These are phyloP conservation scores for Prillingera fragicola DNA, from an alignment of 1,284 basidiomycete genomes.

Conservation along the genomic window DNA sequence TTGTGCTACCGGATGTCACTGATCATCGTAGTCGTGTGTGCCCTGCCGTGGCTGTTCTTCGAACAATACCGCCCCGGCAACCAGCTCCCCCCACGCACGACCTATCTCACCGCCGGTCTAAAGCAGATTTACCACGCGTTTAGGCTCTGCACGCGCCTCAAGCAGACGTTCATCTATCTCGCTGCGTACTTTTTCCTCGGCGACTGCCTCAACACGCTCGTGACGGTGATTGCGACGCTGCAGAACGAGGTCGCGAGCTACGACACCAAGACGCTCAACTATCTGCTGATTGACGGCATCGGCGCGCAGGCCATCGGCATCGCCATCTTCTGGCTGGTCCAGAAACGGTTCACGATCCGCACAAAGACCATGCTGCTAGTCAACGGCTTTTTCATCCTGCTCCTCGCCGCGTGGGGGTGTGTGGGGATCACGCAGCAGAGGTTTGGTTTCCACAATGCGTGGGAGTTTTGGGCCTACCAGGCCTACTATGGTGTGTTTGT, in stretches of 20 bases:
- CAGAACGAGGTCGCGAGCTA: slow-evolving; percentile 60
- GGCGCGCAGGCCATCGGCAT: slow-evolving; percentile 56
- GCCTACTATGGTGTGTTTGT: slow-evolving; percentile 59
- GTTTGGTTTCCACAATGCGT: slow-evolving; percentile 23
- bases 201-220: slow-evolving; percentile 56
- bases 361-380: slow-evolving; percentile 59
- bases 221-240: slow-evolving; percentile 67
- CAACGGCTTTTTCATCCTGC: slow-evolving; percentile 40
- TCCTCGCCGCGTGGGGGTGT: slow-evolving; percentile 42
- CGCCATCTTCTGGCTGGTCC: slow-evolving; percentile 70
- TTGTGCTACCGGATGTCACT: slow-evolving; percentile 50
- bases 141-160: slow-evolving; percentile 61
- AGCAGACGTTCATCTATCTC: slow-evolving; percentile 54
- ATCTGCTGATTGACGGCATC: slow-evolving; percentile 68
- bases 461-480: slow-evolving; percentile 52
- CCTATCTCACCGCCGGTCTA: slow-evolving; percentile 18
- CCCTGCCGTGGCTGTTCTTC: slow-evolving; percentile 19
- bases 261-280: slow-evolving; percentile 41
- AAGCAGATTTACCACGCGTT: slow-evolving; percentile 63
- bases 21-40: slow-evolving; percentile 45
- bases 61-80: slow-evolving; percentile 25
- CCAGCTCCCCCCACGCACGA: slow-evolving; percentile 16
- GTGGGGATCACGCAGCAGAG: slow-evolving; percentile 17
- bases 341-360: slow-evolving; percentile 62
- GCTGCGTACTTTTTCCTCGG: slow-evolving; percentile 53